A percentile compares a stretch with the other conserved stretches of the same genome.
These are phyloP conservation scores for Syzygium jambos DNA, from an alignment of 345 rosid genomes.

Conservation along the genomic window DNA sequence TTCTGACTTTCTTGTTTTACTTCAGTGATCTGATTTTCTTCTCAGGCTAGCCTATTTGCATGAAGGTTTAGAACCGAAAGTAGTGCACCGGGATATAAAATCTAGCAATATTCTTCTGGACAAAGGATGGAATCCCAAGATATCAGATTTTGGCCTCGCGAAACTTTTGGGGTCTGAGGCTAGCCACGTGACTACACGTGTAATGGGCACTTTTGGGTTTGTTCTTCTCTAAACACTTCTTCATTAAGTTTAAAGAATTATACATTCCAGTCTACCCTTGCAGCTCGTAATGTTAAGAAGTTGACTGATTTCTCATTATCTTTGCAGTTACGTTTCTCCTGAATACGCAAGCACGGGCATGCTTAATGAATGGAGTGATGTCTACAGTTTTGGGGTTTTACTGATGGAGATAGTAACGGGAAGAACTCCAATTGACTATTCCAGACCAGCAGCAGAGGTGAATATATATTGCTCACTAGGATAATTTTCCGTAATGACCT, in stretches of 20 bases:
- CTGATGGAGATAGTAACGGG: constrained; percentile 98
- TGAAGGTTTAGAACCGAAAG: constrained; percentile 95
- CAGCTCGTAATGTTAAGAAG: background rate
- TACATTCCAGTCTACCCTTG: background rate
- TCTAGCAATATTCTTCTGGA: constrained; percentile 88
- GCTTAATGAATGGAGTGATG: constrained; percentile 96
- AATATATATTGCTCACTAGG: background rate
- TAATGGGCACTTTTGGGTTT: constrained; percentile 96
- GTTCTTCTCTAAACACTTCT: constrained; percentile 7
- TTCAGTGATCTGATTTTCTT: constrained; percentile 2
- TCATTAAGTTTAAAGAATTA: background rate
- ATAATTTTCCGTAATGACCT: background rate
- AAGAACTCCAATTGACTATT: constrained; percentile 79
- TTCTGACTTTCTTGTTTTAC: background rate
- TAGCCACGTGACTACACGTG: constrained; percentile 89
- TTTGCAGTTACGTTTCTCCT: constrained; percentile 76
- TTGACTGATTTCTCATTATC: background rate
- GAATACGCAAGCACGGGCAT: constrained; percentile 95
- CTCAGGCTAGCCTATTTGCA: constrained; percentile 87
- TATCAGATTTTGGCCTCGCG: constrained; percentile 92
- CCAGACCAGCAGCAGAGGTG: constrained; percentile 91
- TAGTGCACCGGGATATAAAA: constrained; percentile 91
- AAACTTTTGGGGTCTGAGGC: constrained; percentile 81
- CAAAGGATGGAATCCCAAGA: constrained; percentile 74
- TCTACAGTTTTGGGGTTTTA: constrained; percentile 83